Evolutionary conservation across 805 yeast species (phyloP), one percentile per base, ranked within the genome.

Genomic region (Komagataella populi): DNA sequence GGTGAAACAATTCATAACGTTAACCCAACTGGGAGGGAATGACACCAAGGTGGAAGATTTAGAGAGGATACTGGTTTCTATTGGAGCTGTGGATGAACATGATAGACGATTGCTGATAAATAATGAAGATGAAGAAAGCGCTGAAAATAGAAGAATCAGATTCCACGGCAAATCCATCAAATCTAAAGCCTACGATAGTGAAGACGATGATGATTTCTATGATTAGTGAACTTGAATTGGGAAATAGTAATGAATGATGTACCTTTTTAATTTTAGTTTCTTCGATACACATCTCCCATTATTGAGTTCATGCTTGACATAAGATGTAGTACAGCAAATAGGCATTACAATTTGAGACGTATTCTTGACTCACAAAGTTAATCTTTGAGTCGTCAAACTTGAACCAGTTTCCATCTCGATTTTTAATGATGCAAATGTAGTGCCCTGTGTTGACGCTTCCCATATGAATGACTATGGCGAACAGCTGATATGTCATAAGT

Each of bases 381-480:
- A 93, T 84, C 59, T 82, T 80, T 16, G 93, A 81, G 68, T 93
- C 99, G 62, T 93, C 96, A 63, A 89, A 90, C 63, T 80, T 82
- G 63, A 84, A 84, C 99, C 99, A 93, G 59, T 77, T 73, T 2
- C 88, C 85, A 46, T 78, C 76, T n/a, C 77, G 70, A 51, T 73
- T 77, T 62, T 90, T 91, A 54, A 87, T 77, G 59, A 83, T 74
- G 16, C 93, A 83, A 12, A 90, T 76, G 63, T 93, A 93, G 65
- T 93, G 99, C 8, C 99, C 99, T 1, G 97, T 93, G 63, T 88
- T 88, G 6, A 91, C 93, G 17, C 91, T 82, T 1, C 99, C 99
- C 39, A 81, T 81, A 64, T 93, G 99, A 59, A 88, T 81, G 7
- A 93, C 84, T 36, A 90, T 78, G 1, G 91, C 96, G 66, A 82